Base-by-base conservation (phyloP, 768 basidiomycete genomes). In the Chlorophyllum brunneum region DNA sequence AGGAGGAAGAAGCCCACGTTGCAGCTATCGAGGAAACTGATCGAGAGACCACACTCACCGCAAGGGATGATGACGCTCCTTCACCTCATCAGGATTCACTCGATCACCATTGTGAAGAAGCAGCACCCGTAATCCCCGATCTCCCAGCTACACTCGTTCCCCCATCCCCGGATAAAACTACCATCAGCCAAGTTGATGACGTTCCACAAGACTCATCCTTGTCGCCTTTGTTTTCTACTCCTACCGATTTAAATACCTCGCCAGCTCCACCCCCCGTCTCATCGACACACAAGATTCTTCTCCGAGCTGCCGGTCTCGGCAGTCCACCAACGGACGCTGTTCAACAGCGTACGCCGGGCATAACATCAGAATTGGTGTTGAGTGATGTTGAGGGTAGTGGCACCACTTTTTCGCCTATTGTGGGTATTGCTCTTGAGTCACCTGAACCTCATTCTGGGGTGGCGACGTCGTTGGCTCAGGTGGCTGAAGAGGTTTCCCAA, bases 331-430 rank as follows among this genome's bases (percentile, higher is more conserved):
- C 29, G 11, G 27, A 40, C 16, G 8, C 15, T 30, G 11, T 22
- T 31, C 38, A 7, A 6, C 16, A 29, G 16, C 16, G 8, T 20
- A 26, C 26, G 5, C 16, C 49, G 31, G 31, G 20, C n/a, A 51
- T 33, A 15, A 42, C 22, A 11, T 9, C n/a, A 5, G 38, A 39
- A 20, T 15, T n/a, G 16, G 11, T 39, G 8, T 22, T 39, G 16
- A 51, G 49, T 36, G 50, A 51, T 34, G 40, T 43, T 37, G 41
- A 34, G 24, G 16, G 39, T 41, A 26, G 4, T 42, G 40, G 5
- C 22, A 24, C 6, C n/a, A 51, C n/a, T 18, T n/a, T n/a, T n/a
- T 43, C 31, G 5, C 37, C 37, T 22, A 30, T 42, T 34, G 22
- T 36, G 16, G 41, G 24, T 29, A 26, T 51, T 34, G 29, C 41